Evolutionary conservation across 306 rosid species (phyloP).

Genomic region (Vigna unguiculata): DNA sequence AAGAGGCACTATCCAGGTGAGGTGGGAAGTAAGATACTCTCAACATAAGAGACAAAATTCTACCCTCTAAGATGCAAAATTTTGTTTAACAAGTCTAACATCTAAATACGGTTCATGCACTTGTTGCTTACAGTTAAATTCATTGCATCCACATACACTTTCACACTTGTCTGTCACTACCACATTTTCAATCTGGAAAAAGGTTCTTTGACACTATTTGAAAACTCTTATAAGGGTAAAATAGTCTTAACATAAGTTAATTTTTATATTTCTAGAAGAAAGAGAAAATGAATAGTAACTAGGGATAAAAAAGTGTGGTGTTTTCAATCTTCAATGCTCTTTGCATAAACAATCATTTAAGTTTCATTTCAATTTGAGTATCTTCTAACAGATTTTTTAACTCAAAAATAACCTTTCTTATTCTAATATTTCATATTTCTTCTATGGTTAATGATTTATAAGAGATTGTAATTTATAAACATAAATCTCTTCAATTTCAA

Average conservation of each 20-base stretch:
- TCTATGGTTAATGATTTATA: too few relatives aligned
- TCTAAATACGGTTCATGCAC: conserved; percentile 23
- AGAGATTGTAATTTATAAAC: neutral
- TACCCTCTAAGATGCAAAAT: neutral
- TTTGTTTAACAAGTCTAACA: neutral
- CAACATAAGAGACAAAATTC: conserved; percentile 37
- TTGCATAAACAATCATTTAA: too few relatives aligned
- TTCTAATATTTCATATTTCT: too few relatives aligned
- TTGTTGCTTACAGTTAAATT: conserved; percentile 7
- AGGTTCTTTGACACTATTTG: too few relatives aligned
- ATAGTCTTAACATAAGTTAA: too few relatives aligned
- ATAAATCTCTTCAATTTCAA: too few relatives aligned
- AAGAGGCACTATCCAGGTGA: conserved; percentile 46
- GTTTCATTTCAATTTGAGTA: neutral
- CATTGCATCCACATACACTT: conserved; percentile 20
- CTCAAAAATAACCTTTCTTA: neutral
- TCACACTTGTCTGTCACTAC: conserved; percentile 23
- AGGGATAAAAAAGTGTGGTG: too few relatives aligned
- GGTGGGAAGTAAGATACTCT: conserved; percentile 24
- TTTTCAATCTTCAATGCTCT: neutral
- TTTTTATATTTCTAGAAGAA: too few relatives aligned
- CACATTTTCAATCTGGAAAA: neutral
- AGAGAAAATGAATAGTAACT: too few relatives aligned
- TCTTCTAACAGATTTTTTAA: neutral
- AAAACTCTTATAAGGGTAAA: too few relatives aligned